These are phyloP conservation scores for Pseudocercospora fuligena DNA, from an alignment of 2,329 filamentous ascomycete species.

Conservation along the genomic window DNA sequence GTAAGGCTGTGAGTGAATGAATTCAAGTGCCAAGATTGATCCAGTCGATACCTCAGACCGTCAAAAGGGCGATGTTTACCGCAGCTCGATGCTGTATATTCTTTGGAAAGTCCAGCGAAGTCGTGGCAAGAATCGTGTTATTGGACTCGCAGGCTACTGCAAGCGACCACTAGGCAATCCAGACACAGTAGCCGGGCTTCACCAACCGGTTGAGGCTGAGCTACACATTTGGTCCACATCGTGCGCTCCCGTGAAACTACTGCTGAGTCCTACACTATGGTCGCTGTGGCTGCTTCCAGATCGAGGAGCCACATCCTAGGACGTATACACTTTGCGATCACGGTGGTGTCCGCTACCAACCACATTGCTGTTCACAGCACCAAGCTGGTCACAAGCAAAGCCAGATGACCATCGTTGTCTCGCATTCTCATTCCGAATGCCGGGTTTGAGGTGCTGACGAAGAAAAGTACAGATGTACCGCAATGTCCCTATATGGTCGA, in stretches of 20 bases:
- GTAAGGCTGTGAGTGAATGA: conserved; percentile 14
- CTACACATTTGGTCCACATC: background rate
- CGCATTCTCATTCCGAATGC: too few relatives aligned
- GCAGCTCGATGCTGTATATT: background rate
- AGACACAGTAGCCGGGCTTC: background rate
- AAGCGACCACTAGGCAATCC: background rate
- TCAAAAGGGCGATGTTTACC: background rate
- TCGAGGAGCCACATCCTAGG: background rate
- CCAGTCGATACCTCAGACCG: background rate
- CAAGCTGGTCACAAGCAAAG: too few relatives aligned
- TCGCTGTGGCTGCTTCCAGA: background rate
- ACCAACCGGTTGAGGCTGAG: background rate
- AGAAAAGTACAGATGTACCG: background rate
- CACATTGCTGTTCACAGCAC: too few relatives aligned
- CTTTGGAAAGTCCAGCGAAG: background rate
- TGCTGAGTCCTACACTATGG: background rate
- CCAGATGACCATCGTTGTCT: background rate
- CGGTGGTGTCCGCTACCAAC: background rate
- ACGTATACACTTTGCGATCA: background rate
- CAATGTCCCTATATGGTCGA: background rate
- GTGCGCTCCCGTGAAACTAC: background rate
- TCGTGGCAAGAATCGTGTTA: background rate
- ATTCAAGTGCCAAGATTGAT: background rate
- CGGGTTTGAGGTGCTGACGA: too few relatives aligned
- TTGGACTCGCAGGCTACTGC: background rate